Conservation (phyloP, 805 yeast species). For the Candida yuanshanica region DNA sequence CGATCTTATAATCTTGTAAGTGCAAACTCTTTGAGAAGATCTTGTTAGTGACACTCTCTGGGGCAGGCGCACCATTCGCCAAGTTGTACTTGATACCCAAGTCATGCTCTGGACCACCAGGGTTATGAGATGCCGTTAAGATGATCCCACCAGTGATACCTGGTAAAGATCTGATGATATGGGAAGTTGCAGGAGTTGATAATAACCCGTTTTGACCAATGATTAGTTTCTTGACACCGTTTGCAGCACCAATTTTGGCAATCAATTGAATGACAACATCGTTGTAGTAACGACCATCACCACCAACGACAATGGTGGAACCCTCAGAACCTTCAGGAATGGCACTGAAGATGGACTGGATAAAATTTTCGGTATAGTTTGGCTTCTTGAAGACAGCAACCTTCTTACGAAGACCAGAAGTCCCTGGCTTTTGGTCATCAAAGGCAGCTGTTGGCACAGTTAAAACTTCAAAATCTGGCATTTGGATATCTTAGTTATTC, state of each 20-base stretch:
- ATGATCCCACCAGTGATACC: conserved; percentile 89
- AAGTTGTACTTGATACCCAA: conserved; percentile 94
- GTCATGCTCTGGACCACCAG: conserved; percentile 92
- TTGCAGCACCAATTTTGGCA: conserved; percentile 81
- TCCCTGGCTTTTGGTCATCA: conserved; percentile 94
- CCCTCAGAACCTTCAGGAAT: conserved; percentile 84
- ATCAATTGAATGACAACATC: conserved; percentile 75
- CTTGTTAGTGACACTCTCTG: conserved; percentile 86
- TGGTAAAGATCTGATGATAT: conserved; percentile 67
- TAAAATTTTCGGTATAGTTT: conserved; percentile 88
- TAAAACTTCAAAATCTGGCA: conserved; percentile 4
- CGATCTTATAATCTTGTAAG: conserved; percentile 55
- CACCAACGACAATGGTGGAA: conserved; percentile 85
- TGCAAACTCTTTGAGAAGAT: conserved; percentile 66
- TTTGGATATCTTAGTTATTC: neutral
- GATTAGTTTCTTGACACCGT: conserved; percentile 79
- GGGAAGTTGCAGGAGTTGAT: conserved; percentile 97
- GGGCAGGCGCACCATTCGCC: conserved; percentile 97
- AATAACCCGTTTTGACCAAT: conserved; percentile 85
- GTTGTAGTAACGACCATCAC: conserved; percentile 94
- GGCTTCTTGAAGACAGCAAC: conserved; percentile 73
- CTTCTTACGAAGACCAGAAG: conserved; percentile 93
- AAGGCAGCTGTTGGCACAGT: conserved; percentile 65
- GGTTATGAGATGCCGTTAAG: conserved; percentile 94
- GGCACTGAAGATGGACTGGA: conserved; percentile 78